A percentile compares a stretch with the other conserved stretches of the same genome.
These are phyloP conservation scores for Citrus inodora DNA, from an alignment of 345 rosid genomes.

Conservation along the genomic window DNA sequence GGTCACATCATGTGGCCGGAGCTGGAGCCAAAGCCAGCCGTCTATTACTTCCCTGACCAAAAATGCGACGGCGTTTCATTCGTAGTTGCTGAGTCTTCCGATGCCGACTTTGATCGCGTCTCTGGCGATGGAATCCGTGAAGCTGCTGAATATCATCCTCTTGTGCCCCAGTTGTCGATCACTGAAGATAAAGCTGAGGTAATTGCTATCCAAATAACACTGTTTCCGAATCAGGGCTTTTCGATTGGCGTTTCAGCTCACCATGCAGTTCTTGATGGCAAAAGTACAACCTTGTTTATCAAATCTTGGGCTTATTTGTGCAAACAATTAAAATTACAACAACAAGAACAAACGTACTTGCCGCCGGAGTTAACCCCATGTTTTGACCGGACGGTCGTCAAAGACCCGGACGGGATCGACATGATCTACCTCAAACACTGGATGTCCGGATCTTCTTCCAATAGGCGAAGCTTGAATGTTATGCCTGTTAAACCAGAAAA, in stretches of 20 bases:
- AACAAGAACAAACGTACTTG: not conserved
- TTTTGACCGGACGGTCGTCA: too few species aligned
- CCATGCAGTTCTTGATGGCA: not conserved
- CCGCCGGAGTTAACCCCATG: conserved; percentile 9
- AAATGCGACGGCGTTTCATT: conserved; percentile 21
- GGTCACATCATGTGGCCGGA: conserved; percentile 27
- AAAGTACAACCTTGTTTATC: not conserved
- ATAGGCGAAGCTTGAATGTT: conserved; percentile 12
- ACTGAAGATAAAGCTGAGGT: not conserved
- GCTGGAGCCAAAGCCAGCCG: conserved; percentile 18
- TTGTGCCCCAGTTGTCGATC: conserved; percentile 25
- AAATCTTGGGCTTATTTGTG: conserved; percentile 22
- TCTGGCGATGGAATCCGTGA: conserved; percentile 13
- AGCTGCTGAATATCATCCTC: conserved; percentile 27
- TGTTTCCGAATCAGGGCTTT: conserved; percentile 19
- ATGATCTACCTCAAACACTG: not conserved
- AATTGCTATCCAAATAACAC: conserved; percentile 12
- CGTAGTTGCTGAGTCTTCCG: conserved; percentile 37
- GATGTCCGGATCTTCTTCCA: not conserved
- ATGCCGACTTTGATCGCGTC: conserved; percentile 20
- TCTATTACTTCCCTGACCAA: conserved; percentile 6
- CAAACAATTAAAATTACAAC: not conserved
- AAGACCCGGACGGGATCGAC: not conserved
- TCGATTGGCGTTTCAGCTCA: not conserved
- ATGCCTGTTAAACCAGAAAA: not conserved